Conservation (phyloP, 345 rosid genomes). For the Punica granatum region DNA sequence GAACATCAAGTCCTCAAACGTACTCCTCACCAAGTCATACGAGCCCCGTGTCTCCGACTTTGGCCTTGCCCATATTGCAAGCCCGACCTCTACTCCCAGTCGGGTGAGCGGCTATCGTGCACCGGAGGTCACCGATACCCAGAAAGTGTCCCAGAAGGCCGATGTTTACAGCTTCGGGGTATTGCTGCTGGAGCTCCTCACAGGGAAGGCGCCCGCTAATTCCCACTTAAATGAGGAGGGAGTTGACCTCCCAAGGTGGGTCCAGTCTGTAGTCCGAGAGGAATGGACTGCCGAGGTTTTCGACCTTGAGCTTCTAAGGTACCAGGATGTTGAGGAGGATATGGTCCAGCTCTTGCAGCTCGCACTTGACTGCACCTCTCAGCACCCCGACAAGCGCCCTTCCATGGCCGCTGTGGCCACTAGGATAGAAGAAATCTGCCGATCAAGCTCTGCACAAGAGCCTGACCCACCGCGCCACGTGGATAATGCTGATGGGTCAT, state of each 20-base stretch:
- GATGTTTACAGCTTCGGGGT: slow-evolving; percentile 47
- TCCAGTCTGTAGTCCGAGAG: slow-evolving; percentile 34
- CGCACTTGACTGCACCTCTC: slow-evolving; percentile 31
- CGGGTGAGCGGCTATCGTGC: slow-evolving; percentile 41
- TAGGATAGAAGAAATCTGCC: slow-evolving; percentile 24
- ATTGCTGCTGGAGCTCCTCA: slow-evolving; percentile 28
- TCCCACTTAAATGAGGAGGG: slow-evolving; percentile 32
- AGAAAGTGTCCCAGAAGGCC: slow-evolving; percentile 35
- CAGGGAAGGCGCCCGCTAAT: slow-evolving; percentile 38
- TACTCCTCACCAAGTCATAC: slow-evolving; percentile 32
- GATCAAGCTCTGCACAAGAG: slow-evolving; percentile 1
- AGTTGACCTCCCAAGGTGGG: slow-evolving; percentile 47
- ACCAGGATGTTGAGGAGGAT: slow-evolving; percentile 35
- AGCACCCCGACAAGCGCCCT: slow-evolving; percentile 44
- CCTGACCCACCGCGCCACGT: not conserved
- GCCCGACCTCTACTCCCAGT: slow-evolving; percentile 27
- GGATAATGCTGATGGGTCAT: not conserved
- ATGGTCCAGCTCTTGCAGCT: slow-evolving; percentile 40
- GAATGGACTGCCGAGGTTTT: slow-evolving; percentile 43
- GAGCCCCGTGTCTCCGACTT: slow-evolving; percentile 40
- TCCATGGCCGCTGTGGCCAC: slow-evolving; percentile 21
- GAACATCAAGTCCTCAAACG: slow-evolving; percentile 43
- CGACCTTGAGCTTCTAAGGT: slow-evolving; percentile 33
- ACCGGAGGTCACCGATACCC: slow-evolving; percentile 37
- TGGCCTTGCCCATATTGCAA: slow-evolving; percentile 29